Evolutionary conservation across 805 yeast genomes (phyloP).

Genomic region (Metschnikowia amazonensis): DNA sequence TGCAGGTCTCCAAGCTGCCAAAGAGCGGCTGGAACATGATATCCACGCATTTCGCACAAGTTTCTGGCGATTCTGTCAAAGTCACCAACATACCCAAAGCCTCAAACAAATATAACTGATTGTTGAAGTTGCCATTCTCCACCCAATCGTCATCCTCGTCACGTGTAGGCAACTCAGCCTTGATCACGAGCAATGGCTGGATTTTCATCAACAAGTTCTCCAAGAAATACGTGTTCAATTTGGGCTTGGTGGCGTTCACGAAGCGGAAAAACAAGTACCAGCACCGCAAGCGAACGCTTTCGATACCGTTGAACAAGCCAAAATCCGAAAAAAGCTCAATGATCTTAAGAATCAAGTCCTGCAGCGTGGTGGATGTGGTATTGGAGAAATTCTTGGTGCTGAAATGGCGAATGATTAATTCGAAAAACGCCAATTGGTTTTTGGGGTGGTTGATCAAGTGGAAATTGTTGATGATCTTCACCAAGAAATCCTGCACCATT

Average conservation of each 20-base stretch:
- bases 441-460: conserved; percentile 64
- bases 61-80: conserved; percentile 22
- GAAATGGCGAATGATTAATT: conserved; percentile 77
- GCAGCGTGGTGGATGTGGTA: conserved; percentile 36
- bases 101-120: conserved; percentile 81
- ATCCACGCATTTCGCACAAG: conserved; percentile 51
- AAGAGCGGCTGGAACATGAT: conserved; percentile 73
- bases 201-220: conserved; percentile 59
- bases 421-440: conserved; percentile 79
- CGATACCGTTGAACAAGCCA: conserved; percentile 74
- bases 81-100: conserved; percentile 75
- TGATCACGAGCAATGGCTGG: conserved; percentile 58
- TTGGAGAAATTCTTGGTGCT: conserved; percentile 43
- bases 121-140: conserved; percentile 58
- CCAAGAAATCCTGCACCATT: conserved; percentile 59
- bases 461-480: conserved; percentile 43
- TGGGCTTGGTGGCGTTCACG: conserved; percentile 69
- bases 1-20: conserved; percentile 62
- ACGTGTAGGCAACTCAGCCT: conserved; percentile 49
- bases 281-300: conserved; percentile 74
- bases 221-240: conserved; percentile 46
- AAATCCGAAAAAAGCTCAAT: conserved; percentile 74
- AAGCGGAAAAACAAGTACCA: conserved; percentile 90
- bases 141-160: conserved; percentile 56
- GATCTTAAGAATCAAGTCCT: conserved; percentile 51